phyloP scores from a whole-genome alignment of 1,284 basidiomycete species.

The Meripilus lineatus region DNA sequence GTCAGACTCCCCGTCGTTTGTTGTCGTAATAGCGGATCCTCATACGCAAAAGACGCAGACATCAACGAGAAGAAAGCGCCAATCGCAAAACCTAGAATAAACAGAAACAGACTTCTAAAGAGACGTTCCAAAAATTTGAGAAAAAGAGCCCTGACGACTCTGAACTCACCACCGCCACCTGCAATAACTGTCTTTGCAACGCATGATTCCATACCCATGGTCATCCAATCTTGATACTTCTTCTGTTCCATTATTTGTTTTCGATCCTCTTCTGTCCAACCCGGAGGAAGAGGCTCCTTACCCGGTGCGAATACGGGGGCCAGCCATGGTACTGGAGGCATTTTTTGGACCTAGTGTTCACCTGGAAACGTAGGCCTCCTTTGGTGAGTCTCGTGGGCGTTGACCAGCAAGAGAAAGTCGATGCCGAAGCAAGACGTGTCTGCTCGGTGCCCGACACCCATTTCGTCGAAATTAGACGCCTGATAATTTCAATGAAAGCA shows the following conservation, averaged over 20 bases:
- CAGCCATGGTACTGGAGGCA: conserved; percentile 28
- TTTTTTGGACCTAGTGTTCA: no score
- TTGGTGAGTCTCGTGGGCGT: no score
- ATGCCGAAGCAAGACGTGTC: no score
- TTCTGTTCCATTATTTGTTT: conserved; percentile 61
- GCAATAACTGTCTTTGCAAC: conserved; percentile 76
- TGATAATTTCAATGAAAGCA: no score
- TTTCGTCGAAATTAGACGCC: no score
- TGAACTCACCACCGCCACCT: conserved; percentile 68
- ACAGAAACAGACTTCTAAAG: conserved; percentile 16
- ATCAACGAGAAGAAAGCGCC: conserved; percentile 97
- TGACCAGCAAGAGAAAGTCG: no score
- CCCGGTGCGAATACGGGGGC: conserved; percentile 53
- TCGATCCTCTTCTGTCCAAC: conserved; percentile 78
- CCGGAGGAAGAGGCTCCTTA: conserved; percentile 78
- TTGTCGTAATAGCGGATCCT: conserved; percentile 83
- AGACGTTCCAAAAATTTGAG: conserved; percentile 14
- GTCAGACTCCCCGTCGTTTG: conserved; percentile 58
- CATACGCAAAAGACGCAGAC: conserved; percentile 93
- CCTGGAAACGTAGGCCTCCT: no score
- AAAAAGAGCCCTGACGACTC: background rate
- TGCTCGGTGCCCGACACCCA: no score
- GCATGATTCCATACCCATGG: conserved; percentile 79
- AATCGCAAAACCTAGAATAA: conserved; percentile 74
- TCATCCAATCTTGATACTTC: conserved; percentile 72